phyloP scores from a whole-genome alignment of 1,284 basidiomycete genomes.

The Cutaneotrichosporon cutaneum region DNA sequence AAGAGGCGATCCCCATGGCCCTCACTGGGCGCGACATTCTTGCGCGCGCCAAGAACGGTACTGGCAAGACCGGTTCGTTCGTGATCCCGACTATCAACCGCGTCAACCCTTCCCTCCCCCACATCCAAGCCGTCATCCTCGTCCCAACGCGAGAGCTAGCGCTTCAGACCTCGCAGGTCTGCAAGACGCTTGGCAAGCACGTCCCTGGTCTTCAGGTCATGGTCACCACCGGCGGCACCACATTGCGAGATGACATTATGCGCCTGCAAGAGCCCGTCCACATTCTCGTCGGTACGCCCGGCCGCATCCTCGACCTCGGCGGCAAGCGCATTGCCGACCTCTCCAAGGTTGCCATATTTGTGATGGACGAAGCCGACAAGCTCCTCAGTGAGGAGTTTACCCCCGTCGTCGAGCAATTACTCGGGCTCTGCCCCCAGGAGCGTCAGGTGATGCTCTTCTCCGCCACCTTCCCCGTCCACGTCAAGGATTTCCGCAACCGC shows the following conservation, averaged over 20 bases:
- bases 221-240: slow-evolving; percentile 98
- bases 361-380: slow-evolving; percentile 99
- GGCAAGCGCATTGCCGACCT: slow-evolving; percentile 93
- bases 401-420: slow-evolving; percentile 95
- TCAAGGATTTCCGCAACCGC: slow-evolving; percentile 99
- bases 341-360: slow-evolving; percentile 90
- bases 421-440: slow-evolving; percentile 77
- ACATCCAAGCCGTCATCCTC: slow-evolving; percentile 92
- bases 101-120: slow-evolving; percentile 77
- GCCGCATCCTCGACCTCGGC: slow-evolving; percentile 90
- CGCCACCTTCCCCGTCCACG: slow-evolving; percentile 97
- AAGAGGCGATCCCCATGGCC: slow-evolving; percentile 89
- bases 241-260: slow-evolving; percentile 95
- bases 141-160: slow-evolving; percentile 95
- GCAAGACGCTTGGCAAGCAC: slow-evolving; percentile 95
- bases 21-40: slow-evolving; percentile 86
- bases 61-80: slow-evolving; percentile 82
- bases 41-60: slow-evolving; percentile 59
- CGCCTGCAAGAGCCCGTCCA: slow-evolving; percentile 88
- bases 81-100: slow-evolving; percentile 95
- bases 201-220: slow-evolving; percentile 88
- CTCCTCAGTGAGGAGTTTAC: slow-evolving; percentile 96
- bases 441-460: slow-evolving; percentile 99
- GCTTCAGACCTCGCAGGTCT: slow-evolving; percentile 94
- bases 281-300: slow-evolving; percentile 94